Evolutionary conservation across 2,329 filamentous ascomycete genomes (phyloP), one percentile per base, ranked within the genome.

Genomic region (Aureobasidium sp.): DNA sequence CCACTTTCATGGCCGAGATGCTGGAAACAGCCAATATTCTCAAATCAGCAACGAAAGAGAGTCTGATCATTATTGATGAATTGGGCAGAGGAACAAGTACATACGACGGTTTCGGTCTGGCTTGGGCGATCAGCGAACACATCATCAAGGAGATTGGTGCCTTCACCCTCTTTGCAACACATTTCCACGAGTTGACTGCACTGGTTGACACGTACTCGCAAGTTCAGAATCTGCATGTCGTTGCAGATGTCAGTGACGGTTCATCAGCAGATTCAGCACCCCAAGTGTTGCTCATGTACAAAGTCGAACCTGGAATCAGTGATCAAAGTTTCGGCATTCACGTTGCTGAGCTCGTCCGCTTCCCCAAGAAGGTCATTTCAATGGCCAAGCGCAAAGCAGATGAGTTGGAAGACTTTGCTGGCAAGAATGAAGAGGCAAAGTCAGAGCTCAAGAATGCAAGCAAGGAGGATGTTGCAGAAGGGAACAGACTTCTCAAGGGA

Each of bases 1-100:
- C 91, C 3, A 99, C 94, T 0, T 99, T 99, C 75, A 99, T 99
- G 95, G 94, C 94, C 1, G 94, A 99, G 77, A 99, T 99, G 94
- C 83, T 99, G 27, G 94, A 99, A 74, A 99, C 94, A 1, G 91
- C 94, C 67, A 97, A 97, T 73, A 99, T 99, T 66, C 86, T 99
- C 71, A 97, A 97, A 77, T 95, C 91, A 0, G 94, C 94, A 2
- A 99, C 94, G 0, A 85, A 88, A 36, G 94, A 99, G 72, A 96
- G 91, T 5, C 83, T 99, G 59, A 97, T 99, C 76, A 97, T 99
- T 74, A 97, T 99, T 68, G 95, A 99, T 74, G 94, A 99, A 74
- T 85, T 99, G 2, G 94, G 94, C 54, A 90, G 94, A 64, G 94
- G 94, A 62, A 99, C 94, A 0, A 97, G 91, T 64, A 99, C 95